These are phyloP conservation scores for Cyathus striatus DNA, from an alignment of 768 basidiomycete species.

Conservation along the genomic window DNA sequence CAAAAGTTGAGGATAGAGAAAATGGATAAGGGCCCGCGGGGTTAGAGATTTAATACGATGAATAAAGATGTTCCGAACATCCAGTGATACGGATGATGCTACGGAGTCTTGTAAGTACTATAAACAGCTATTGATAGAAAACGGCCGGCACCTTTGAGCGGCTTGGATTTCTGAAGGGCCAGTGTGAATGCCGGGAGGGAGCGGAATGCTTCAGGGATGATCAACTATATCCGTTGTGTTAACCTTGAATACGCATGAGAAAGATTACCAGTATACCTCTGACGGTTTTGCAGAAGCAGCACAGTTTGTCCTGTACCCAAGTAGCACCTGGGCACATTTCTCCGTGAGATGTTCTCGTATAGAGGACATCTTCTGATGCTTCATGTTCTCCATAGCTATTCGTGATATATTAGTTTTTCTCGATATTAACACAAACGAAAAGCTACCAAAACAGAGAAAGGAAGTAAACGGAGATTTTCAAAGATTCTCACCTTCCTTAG, in stretches of 20 bases:
- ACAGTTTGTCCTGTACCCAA: slow-evolving; percentile 87
- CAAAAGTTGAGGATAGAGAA: slow-evolving; percentile 85
- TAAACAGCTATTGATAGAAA: neutral
- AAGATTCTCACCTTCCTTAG: slow-evolving; percentile 64
- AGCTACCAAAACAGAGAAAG: too few species aligned
- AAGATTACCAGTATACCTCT: slow-evolving; percentile 53
- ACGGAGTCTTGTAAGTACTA: slow-evolving; percentile 3
- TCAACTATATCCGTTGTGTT: slow-evolving; percentile 51
- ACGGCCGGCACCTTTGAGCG: slow-evolving; percentile 71
- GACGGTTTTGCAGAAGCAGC: slow-evolving; percentile 71
- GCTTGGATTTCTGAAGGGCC: slow-evolving; percentile 82
- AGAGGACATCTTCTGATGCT: slow-evolving; percentile 55
- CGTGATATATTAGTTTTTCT: neutral
- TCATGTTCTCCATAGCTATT: slow-evolving; percentile 68
- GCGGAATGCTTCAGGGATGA: slow-evolving; percentile 92
- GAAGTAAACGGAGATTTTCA: too few species aligned
- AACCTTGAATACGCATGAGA: slow-evolving; percentile 15
- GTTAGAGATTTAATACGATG: slow-evolving; percentile 71
- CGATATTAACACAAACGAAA: too few species aligned
- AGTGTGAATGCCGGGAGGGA: slow-evolving; percentile 79
- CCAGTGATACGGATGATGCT: slow-evolving; percentile 89
- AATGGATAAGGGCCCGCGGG: slow-evolving; percentile 64
- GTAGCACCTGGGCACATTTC: slow-evolving; percentile 71
- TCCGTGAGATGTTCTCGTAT: slow-evolving; percentile 86
- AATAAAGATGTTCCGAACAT: slow-evolving; percentile 84